Evolutionary conservation across 2,329 filamentous ascomycete species (phyloP), one percentile per base, ranked within the genome.

Genomic region (Beauveria sp.): DNA sequence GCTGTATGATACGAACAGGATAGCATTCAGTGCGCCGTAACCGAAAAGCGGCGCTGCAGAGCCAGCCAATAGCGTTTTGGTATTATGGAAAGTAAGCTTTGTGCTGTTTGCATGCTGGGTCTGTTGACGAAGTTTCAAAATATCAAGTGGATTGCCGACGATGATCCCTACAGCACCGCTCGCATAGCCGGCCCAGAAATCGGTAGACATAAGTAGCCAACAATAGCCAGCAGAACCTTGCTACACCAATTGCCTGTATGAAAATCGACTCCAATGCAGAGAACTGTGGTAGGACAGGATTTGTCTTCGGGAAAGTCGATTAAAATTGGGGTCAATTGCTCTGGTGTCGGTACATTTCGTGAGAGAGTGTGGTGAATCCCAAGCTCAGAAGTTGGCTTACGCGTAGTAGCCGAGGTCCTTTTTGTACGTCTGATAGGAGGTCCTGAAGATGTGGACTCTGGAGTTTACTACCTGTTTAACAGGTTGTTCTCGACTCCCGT

Each of bases 151-250:
- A 68, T 96, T 96, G 64, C 93, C 92, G 63, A 96, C 88, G 53
- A 96, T 77, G 68, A 97, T 97, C 51, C 91, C 90, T 54, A 88
- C 80, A 61, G 89, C 91, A 58, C 93, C 93, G 70, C 89, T 93
- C 63, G 94, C 76, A 74, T 96, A 97, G 69, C 92, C 92, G 62
- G 92, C 90, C 90, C 90, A 96, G 74, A 97, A 97, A 72, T 96
- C 92, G 67, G 91, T 85, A 55, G 90, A 90, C 90, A 94, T 93
- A 37, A 6, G 34, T 14, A 37, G 12, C 34, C 34, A 37, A 37
- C 12, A 12, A 14, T 14, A 14, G 44, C 30, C 28, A 40, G 20
- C 26, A 46, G n/a, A 47, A 30, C 5, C 24, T 55, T 20, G 52
- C 40, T 44, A 46, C 40, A 9, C 22, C 2, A 44, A 14, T 26